Evolutionary conservation across 176 grass and related monocot genomes (phyloP), one percentile per base, ranked within the genome.

Genomic region (Saccharum officinarum): DNA sequence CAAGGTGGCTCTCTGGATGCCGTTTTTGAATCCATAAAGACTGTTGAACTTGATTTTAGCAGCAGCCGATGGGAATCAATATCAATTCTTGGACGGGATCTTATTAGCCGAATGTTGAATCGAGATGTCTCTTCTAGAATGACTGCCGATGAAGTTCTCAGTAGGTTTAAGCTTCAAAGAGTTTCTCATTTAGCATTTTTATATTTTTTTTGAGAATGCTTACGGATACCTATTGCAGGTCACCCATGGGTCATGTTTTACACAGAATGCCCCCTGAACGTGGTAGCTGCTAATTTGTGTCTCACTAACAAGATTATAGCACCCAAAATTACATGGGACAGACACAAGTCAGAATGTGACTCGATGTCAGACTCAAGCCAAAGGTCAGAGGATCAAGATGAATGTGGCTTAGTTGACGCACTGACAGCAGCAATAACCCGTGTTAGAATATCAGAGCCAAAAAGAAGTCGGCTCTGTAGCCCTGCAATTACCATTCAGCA

Each of bases 1-100:
- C 87, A 89, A 88, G 97, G 97, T 9, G 84, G 67, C 45, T 97
- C 88, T 59, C 75, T 90, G 7, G 90, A 97, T 45, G 94, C 83
- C 7, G 90, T 94, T 15, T 99, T 99, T 61, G 92, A 99, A 69
- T 90, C 94, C 79, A 91, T 99, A 65, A 97, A 94, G 80, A 94
- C 80, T 17, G 74, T 83, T 46, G 66, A 94, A 57, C 86, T 97
- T 89, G 92, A 99, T 91, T 99, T 99, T 74, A 34, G 84, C 67
- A 86, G 82, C 14, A 77, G 73, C 15, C 37, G 54, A 23, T 99
- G 97, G 97, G 84, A 85, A 67, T 89, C 81, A 20, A 89, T 99
- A 68, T 96, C 97, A 63, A 62, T 73, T 38, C 40, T 87, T 91
- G 97, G 92, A 38, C 77, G 82, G 4, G 92, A 99, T 94, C 90